Conservation (phyloP, 768 basidiomycete species). For the Lanmaoa rubissima region DNA sequence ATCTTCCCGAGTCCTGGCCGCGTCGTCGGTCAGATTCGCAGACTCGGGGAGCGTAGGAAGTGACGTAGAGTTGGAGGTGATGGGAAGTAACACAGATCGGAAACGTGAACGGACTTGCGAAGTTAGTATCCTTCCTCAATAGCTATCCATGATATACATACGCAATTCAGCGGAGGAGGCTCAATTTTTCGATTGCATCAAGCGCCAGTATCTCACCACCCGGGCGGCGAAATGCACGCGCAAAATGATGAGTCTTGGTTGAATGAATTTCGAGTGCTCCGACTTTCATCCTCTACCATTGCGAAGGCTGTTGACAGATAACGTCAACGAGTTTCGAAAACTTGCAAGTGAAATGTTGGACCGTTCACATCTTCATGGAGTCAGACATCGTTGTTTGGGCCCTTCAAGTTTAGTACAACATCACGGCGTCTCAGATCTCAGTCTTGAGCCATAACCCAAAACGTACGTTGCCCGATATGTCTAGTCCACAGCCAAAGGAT, state of each 20-base stretch:
- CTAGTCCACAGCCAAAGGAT: too few species aligned
- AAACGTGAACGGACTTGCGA: background rate
- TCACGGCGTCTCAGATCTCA: too few species aligned
- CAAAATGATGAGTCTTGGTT: background rate
- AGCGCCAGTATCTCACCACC: background rate
- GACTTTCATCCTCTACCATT: background rate
- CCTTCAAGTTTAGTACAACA: too few species aligned
- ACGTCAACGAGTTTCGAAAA: background rate
- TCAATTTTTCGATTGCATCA: background rate
- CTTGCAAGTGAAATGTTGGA: background rate
- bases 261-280: background rate
- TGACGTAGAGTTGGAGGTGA: constrained; percentile 6
- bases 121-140: background rate
- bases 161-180: background rate
- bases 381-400: too few species aligned
- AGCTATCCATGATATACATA: background rate
- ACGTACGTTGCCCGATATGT: too few species aligned
- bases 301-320: background rate
- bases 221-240: background rate
- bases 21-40: background rate
- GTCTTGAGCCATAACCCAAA: too few species aligned
- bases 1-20: background rate
- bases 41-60: background rate
- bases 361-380: too few species aligned
- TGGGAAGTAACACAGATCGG: background rate